Evolutionary conservation across 1,284 basidiomycete species (phyloP).

Genomic region (Schizophyllum commune): DNA sequence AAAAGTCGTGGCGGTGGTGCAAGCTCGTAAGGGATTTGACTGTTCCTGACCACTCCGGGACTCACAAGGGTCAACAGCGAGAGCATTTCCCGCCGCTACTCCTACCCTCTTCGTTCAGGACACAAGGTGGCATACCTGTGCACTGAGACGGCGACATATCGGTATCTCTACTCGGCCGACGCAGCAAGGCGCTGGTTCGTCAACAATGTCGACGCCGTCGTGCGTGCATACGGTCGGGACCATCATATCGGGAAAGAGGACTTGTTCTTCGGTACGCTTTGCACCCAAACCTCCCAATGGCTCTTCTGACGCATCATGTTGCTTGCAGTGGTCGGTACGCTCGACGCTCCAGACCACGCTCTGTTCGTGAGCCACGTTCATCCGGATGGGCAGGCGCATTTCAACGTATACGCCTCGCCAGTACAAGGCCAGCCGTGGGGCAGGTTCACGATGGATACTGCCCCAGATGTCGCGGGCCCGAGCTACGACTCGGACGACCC

Average conservation of each 20-base stretch:
- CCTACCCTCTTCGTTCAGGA: slow-evolving; percentile 46
- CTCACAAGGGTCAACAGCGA: slow-evolving; percentile 21
- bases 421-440: slow-evolving; percentile 56
- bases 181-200: slow-evolving; percentile 59
- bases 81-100: slow-evolving; percentile 40
- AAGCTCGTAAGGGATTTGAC: slow-evolving; percentile 21
- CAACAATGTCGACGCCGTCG: slow-evolving; percentile 48
- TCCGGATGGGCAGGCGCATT: slow-evolving; percentile 50
- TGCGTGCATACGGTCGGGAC: slow-evolving; percentile 41
- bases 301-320: too few relatives aligned
- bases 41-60: background rate
- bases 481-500: slow-evolving; percentile 28
- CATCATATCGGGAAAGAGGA: slow-evolving; percentile 57
- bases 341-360: slow-evolving; percentile 55
- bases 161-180: slow-evolving; percentile 47
- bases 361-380: slow-evolving; percentile 56
- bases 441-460: slow-evolving; percentile 44
- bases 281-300: background rate
- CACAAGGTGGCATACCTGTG: slow-evolving; percentile 52
- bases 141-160: slow-evolving; percentile 53
- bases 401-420: slow-evolving; percentile 48
- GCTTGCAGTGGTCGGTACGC: slow-evolving; percentile 50
- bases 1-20: slow-evolving; percentile 24
- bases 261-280: slow-evolving; percentile 45
- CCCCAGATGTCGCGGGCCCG: slow-evolving; percentile 26